Evolutionary conservation across 495 filamentous ascomycete species (phyloP), one percentile per base, ranked within the genome.

Genomic region (Aspergillus indologenus): DNA sequence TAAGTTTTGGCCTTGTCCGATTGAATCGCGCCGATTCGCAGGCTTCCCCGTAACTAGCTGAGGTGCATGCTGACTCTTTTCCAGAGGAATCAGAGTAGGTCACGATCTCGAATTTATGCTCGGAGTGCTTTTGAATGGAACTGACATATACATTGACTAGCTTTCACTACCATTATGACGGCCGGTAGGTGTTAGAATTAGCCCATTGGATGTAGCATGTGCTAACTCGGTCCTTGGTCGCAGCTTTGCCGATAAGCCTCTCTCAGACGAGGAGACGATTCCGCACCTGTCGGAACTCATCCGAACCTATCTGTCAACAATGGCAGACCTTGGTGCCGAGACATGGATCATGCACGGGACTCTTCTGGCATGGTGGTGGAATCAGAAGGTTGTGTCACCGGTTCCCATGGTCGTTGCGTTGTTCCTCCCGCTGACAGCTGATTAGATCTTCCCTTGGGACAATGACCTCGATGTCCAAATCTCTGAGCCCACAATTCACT

Each of bases 321-420:
- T 85, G 82, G 63, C 71, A 26, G 75, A 79, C 23, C 70, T 86
- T 31, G 80, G 79, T 12, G 79, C 77, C 7, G 81, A 85, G 62
- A 86, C 82, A 42, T 86, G 83, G 83, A 81, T 86, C 44, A 85
- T 85, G 78, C 83, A 86, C 58, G 83, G 83, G 20, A 79, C 79
- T 2, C 74, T 86, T 50, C 68, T 86, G 24, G 79, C 82, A 21
- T 85, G 83, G 83, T 86, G 80, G 79, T 86, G 83, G 83, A 86
- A 85, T 65, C 76, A 77, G 51, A 79, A 79, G 71, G 79, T 78
- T 54, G 47, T 58, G 29, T 29, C 24, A 42, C 8, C 29, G 31
- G 29, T 29, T 15, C 20, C 26, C 26, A 29, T 18, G 31, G 21
- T 26, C 45, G 21, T 12, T 31, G 34, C 7, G 40, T 44, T 53